Conservation (phyloP, 495 filamentous ascomycete genomes). For the Pseudevernia furfuracea region DNA sequence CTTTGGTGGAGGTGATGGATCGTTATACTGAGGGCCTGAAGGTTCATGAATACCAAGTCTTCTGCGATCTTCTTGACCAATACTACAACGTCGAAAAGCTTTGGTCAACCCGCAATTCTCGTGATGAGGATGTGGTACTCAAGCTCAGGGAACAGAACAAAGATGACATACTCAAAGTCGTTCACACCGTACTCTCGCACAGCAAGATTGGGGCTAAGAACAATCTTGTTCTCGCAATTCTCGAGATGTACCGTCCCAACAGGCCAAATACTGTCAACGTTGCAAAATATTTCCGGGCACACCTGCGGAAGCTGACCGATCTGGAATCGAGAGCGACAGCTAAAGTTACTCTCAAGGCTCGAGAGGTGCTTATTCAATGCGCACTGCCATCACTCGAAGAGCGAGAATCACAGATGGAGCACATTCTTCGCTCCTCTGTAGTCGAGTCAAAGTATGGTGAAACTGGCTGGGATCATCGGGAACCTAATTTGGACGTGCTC, state of each 20-base stretch:
- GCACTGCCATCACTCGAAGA: constrained; percentile 94
- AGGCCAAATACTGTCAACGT: constrained; percentile 84
- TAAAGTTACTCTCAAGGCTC: constrained; percentile 94
- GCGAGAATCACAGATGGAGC: constrained; percentile 92
- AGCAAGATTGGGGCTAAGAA: constrained; percentile 89
- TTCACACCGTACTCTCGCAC: constrained; percentile 86
- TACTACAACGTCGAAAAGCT: constrained; percentile 78
- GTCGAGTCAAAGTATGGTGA: constrained; percentile 94
- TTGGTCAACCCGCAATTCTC: constrained; percentile 73
- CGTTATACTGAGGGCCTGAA: constrained; percentile 85
- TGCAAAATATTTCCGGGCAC: constrained; percentile 74
- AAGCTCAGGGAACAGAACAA: constrained; percentile 93
- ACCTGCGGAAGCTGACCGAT: constrained; percentile 80
- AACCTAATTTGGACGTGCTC: constrained; percentile 76
- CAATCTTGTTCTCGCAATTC: constrained; percentile 82
- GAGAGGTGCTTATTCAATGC: constrained; percentile 94
- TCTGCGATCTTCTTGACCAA: constrained; percentile 65
- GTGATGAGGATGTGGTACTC: constrained; percentile 92
- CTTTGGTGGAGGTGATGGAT: constrained; percentile 72
- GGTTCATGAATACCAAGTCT: constrained; percentile 77
- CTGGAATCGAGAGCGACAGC: constrained; percentile 82
- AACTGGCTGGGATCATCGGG: constrained; percentile 93
- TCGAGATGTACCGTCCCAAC: constrained; percentile 92
- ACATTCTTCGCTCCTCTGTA: constrained; percentile 95
- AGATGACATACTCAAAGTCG: constrained; percentile 74